Base-by-base conservation (phyloP, 768 basidiomycete species). In the Coprinellus micaceus region DNA sequence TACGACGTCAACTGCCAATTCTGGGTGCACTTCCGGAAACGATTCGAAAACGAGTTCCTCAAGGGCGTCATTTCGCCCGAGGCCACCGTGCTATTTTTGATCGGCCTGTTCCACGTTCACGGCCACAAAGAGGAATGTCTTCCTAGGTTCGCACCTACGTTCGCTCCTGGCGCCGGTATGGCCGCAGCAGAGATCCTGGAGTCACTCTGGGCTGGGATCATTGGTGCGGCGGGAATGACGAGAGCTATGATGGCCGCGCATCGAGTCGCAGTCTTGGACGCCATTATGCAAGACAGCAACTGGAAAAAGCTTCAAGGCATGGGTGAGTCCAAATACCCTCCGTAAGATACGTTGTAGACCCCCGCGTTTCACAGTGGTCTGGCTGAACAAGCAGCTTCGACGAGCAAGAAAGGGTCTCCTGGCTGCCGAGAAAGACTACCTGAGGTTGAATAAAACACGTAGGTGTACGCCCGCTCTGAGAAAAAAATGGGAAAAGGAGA, bases 291-390 rank as follows among this genome's bases (percentile, higher is more conserved):
- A 21, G 63, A 67, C 44, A 57, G 52, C 2, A 69, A 70, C 57
- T 63, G 58, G 11, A 69, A 65, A 47, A 70, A 70, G 45, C 39
- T 61, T 36, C 30, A 63, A 2, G 37, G 50, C 2, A 67, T 67
- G 15, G 61, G 59, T 62, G 46, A 55, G 49, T 19, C 22, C 4
- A n/a, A 22, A 21, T 26, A 24, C 7, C 7, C 28, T 11, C 6
- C 24, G 17, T 22, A 9, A 48, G 13, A 12, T 12, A 13, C 25
- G 6, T n/a, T 7, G 17, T 7, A 9, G 41, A 17, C 15, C 7
- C 41, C 22, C n/a, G 7, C 7, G 41, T 37, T 7, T 7, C 17
- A 17, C n/a, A 17, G 41, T 9, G n/a, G 7, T 19, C 41, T 33
- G 33, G 33, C 6, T 33, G 13, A 33, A 33, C 33, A 33, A 33